Base-by-base conservation (phyloP, 176 grass and related monocot genomes). In the Oryza punctata region DNA sequence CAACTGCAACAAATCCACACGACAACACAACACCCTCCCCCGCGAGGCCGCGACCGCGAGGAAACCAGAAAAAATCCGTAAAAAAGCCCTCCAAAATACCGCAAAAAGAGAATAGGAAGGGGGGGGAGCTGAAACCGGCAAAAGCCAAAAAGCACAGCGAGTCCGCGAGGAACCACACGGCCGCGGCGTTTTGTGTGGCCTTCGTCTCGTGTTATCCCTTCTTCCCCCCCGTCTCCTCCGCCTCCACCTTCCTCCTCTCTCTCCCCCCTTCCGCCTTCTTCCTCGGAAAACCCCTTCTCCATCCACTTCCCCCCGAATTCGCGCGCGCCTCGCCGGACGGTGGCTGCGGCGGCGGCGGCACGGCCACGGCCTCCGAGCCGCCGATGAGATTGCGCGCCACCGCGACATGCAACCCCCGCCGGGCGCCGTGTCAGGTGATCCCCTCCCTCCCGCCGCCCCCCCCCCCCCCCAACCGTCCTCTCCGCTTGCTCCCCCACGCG, bases 161-260 rank as follows among this genome's bases (percentile, higher is more conserved):
- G n/a, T n/a, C n/a, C n/a, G n/a, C n/a, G n/a, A n/a, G n/a, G n/a
- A n/a, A n/a, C 33, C 33, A 82, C 89, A 65, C 68, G 71, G 81
- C 84, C 80, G 81, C 89, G 81, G 87, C 86, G 89, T 88, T 88
- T 78, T 91, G 84, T 91, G 91, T 93, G 94, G 94, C 91, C 94
- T 97, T 89, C 84, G 87, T 89, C 76, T 77, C 91, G 76, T 90
- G 91, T 97, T 97, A 97, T 93, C 94, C 78, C 88, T 87, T 91
- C 78, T 83, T 26, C 70, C 18, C 86, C 75, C n/a, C 43, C 78
- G 83, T 79, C 32, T 33, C 32, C n/a, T n/a, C n/a, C n/a, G n/a
- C n/a, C n/a, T n/a, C n/a, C n/a, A n/a, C n/a, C n/a, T n/a, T n/a
- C n/a, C n/a, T n/a, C 5, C 32, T 33, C 32, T 4, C 1, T 5